Base-by-base conservation (phyloP, 495 filamentous ascomycete genomes). In the Massariosphaeria phaeospora region DNA sequence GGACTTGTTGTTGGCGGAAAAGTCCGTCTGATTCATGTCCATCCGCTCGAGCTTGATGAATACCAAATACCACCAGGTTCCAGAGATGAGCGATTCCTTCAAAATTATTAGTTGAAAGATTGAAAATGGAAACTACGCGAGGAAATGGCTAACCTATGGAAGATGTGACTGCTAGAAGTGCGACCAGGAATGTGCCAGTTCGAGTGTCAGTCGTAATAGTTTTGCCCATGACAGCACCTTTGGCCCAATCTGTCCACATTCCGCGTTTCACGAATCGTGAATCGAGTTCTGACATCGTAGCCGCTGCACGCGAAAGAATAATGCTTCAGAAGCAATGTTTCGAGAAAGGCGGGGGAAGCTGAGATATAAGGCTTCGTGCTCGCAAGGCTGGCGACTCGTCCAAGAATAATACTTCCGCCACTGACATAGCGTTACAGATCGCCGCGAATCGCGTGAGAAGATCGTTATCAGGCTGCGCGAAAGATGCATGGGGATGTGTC, bases 201-300 rank as follows among this genome's bases (percentile, higher is more conserved):
- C 23, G 13, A 3, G 42, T 55, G 15, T 55, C 51, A 1, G 51
- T 47, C 3, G 51, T 55, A n/a, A 55, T 55, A 7, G 51, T 55
- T 24, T 45, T 55, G 10, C 51, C 51, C 15, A 55, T 18, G 5
- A 43, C 33, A 13, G 41, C 7, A 24, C 51, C 51, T 29, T 55
- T 21, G 1, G 41, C 30, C 6, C 36, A 31, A 18, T 55, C 24
- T 18, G 31, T 21, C 51, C 51, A 55, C 10, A 47, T 17, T n/a
- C 51, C 51, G 7, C 12, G 40, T 20, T 55, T 55, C 30, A 55
- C 51, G 42, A 38, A 55, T 23, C 25, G 17, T 12, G 41, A 11
- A 2, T 41, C 9, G 12, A 52, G 38, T 30, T 52, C 48, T n/a
- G 38, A 17, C 48, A 52, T 50, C 3, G 7, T 44, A 5, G n/a